Base-by-base conservation (phyloP, 257 asterid species). In the Lavandula angustifolia region DNA sequence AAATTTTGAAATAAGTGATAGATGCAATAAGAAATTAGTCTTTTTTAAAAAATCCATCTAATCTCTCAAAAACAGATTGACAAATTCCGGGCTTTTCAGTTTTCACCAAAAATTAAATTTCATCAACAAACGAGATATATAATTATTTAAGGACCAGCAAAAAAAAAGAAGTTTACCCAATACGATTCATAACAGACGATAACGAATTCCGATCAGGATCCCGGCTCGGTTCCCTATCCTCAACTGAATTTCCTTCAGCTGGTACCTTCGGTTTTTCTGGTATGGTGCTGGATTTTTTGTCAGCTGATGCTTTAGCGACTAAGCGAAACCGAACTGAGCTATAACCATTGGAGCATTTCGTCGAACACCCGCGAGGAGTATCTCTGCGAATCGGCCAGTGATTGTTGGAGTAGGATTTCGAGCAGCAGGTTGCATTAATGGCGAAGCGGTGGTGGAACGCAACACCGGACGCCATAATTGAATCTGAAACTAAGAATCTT, bases 291-390 rank as follows among this genome's bases (percentile, higher is more conserved):
- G 76, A 77, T 34, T 52, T 76, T 49, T 81, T 76, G 6, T 82
- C 53, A 5, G 64, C 41, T 5, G 72, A 77, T 32, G 84, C 72
- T 67, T 68, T 75, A 34, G 55, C 57, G 33, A 60, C 12, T 8
- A 63, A 54, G 16, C 82, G 83, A 22, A 74, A 51, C 56, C 80
- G 84, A 75, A 67, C 9, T 44, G 79, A 74, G 55, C n/a, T 31
- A 42, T 35, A 40, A 10, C 68, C 71, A 46, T 16, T 34, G 60
- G 50, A 48, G 48, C 53, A 17, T 72, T 68, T 64, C 52, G 64
- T 69, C 56, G 69, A 73, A 18, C 69, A 66, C 17, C 27, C 66
- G 18, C 62, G 42, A 3, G 62, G 64, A 14, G 75, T 43, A 48
- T 67, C 56, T 40, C 73, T 27, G 32, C 51, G 66, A 70, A 16